A percentile compares a stretch with the other conserved stretches of the same genome.
Conservation (phyloP, 139 green algal genomes). For the Limnomonas spitsbergensis region DNA sequence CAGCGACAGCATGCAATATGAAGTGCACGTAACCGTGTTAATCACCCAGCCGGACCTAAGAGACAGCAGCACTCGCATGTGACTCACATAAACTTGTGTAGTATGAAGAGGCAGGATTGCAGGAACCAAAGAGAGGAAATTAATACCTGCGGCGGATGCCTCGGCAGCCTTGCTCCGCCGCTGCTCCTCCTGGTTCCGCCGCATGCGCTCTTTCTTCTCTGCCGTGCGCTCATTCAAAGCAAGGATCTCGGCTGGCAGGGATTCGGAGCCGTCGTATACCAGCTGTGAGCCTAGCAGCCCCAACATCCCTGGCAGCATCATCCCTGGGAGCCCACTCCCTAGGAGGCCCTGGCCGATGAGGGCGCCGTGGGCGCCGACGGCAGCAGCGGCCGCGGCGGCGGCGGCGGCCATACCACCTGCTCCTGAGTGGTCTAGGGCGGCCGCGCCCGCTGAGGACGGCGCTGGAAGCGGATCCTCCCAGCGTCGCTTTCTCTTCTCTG, state of each 20-base stretch:
- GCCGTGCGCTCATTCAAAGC: not conserved
- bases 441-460: too few species aligned
- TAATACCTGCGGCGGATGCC: slow-evolving; percentile 1
- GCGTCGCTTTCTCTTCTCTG: not conserved
- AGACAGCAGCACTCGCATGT: too few species aligned
- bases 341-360: not conserved
- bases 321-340: not conserved
- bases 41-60: too few species aligned
- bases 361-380: not conserved
- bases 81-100: too few species aligned
- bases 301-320: not conserved
- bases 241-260: not conserved
- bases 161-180: not conserved
- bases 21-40: too few species aligned
- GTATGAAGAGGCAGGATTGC: too few species aligned
- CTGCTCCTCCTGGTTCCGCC: not conserved
- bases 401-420: not conserved
- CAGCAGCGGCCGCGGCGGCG: not conserved
- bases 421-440: too few species aligned
- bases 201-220: slow-evolving; percentile 12
- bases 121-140: too few species aligned
- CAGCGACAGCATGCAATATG: too few species aligned
- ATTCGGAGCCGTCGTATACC: not conserved
- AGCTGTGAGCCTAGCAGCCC: too few species aligned
- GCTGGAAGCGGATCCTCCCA: not conserved